phyloP scores from a whole-genome alignment of 805 yeast species.

The Zygosaccharomyces bailii region DNA sequence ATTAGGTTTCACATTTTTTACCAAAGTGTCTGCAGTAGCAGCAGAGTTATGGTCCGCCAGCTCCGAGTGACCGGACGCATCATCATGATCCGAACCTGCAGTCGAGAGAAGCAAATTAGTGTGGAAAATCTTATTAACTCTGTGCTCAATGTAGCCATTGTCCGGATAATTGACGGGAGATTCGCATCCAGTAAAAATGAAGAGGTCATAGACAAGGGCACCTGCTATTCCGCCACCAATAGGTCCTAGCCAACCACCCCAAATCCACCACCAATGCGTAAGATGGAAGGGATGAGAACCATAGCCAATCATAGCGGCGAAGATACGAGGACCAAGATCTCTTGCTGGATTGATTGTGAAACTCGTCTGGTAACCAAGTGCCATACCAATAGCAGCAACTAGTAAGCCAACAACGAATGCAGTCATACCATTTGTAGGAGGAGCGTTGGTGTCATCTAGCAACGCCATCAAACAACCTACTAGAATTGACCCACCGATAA shows the following conservation, averaged over 20 bases:
- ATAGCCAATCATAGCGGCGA: constrained; percentile 43
- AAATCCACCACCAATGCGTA: constrained; percentile 36
- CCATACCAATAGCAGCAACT: constrained; percentile 42
- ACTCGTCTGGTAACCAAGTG: constrained; percentile 47
- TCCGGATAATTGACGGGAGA: constrained; percentile 42
- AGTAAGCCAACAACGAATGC: constrained; percentile 43
- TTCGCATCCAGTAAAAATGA: constrained; percentile 44
- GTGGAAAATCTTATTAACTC: constrained; percentile 16
- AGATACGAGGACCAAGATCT: constrained; percentile 47
- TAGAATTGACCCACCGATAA: constrained; percentile 40
- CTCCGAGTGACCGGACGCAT: not conserved
- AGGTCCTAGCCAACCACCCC: constrained; percentile 41
- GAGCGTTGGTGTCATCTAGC: constrained; percentile 43
- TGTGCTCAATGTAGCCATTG: constrained; percentile 21
- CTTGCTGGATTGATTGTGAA: constrained; percentile 48
- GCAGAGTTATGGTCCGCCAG: not conserved
- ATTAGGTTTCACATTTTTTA: no score
- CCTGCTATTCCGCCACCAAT: constrained; percentile 44
- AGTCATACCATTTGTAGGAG: constrained; percentile 38
- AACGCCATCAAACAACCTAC: constrained; percentile 43
- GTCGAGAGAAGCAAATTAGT: constrained; percentile 5
- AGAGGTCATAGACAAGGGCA: constrained; percentile 42
- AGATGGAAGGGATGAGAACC: constrained; percentile 22
- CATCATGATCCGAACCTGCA: no score
- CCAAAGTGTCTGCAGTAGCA: not conserved